Conservation (phyloP, 257 asterid genomes). For the Leptodermis oblonga region DNA sequence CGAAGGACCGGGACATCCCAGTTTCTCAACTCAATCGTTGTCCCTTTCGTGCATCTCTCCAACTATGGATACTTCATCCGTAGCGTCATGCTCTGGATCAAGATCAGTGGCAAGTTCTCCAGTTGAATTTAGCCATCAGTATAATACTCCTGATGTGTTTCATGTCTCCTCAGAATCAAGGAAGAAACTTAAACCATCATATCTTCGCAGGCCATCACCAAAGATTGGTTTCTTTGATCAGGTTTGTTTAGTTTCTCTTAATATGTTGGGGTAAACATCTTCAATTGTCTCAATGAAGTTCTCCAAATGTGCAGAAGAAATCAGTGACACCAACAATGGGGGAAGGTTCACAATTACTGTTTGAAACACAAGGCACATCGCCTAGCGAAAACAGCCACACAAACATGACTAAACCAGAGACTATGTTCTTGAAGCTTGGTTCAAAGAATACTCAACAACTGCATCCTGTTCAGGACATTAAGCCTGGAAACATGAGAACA, state of each 20-base stretch:
- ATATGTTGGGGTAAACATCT: neutral
- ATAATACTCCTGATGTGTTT: neutral
- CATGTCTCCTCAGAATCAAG: slow-evolving; percentile 16
- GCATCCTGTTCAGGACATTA: slow-evolving; percentile 19
- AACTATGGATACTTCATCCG: slow-evolving; percentile 8
- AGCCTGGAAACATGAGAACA: slow-evolving; percentile 16
- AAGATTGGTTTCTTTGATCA: slow-evolving; percentile 52
- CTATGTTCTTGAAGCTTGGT: slow-evolving; percentile 1
- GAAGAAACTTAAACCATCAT: slow-evolving; percentile 36
- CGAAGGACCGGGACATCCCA: slow-evolving; percentile 16
- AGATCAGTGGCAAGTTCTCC: slow-evolving; percentile 16
- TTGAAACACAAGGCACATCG: slow-evolving; percentile 19
- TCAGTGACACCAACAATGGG: neutral
- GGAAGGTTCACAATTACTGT: slow-evolving; percentile 11
- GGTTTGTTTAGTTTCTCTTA: slow-evolving; percentile 25
- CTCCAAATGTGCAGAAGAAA: slow-evolving; percentile 16
- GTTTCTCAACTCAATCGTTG: slow-evolving; percentile 15
- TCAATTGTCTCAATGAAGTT: too few relatives aligned
- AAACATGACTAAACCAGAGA: slow-evolving; percentile 17
- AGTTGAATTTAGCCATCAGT: neutral
- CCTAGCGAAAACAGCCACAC: slow-evolving; percentile 1
- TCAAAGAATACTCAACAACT: neutral
- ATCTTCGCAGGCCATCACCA: slow-evolving; percentile 62
- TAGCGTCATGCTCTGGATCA: slow-evolving; percentile 1
- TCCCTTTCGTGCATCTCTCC: slow-evolving; percentile 15